These are phyloP conservation scores for Neonothopanus nambi DNA, from an alignment of 1,284 basidiomycete species.

Conservation along the genomic window DNA sequence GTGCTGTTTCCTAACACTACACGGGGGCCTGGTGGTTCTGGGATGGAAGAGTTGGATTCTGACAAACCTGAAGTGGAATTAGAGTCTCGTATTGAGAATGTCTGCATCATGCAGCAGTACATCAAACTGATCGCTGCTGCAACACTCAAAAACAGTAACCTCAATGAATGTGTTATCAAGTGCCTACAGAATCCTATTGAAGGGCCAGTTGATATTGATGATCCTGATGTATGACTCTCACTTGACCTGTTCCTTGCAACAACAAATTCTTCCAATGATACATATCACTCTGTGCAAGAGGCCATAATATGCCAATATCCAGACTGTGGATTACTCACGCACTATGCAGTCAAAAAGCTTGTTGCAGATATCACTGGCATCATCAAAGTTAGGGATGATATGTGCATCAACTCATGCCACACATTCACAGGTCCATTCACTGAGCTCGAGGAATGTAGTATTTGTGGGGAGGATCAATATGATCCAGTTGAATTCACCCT, in stretches of 20 bases:
- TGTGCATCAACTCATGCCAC: constrained; percentile 33
- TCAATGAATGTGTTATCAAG: constrained; percentile 20
- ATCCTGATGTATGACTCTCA: constrained; percentile 25
- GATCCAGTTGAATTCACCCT: background rate
- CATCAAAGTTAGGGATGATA: constrained; percentile 26
- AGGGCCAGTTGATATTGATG: constrained; percentile 20
- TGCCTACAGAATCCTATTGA: constrained; percentile 24
- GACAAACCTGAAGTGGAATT: no score
- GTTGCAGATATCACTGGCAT: constrained; percentile 29
- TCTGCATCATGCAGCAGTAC: constrained; percentile 18
- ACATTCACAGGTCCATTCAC: constrained; percentile 33
- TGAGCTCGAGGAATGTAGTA: constrained; percentile 20
- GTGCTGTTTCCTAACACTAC: no score
- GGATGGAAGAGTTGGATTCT: no score
- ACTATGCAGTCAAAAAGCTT: constrained; percentile 23
- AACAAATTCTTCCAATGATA: constrained; percentile 23
- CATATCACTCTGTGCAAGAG: constrained; percentile 20
- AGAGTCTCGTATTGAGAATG: background rate
- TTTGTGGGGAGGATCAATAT: constrained; percentile 24
- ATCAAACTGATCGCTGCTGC: constrained; percentile 21
- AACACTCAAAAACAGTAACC: constrained; percentile 26
- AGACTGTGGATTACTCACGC: constrained; percentile 25
- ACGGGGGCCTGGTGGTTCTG: no score
- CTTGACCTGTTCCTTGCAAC: constrained; percentile 30
- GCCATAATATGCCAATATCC: constrained; percentile 23